Base-by-base conservation (phyloP, 1,284 basidiomycete species). In the Acaromyces ingoldii region DNA sequence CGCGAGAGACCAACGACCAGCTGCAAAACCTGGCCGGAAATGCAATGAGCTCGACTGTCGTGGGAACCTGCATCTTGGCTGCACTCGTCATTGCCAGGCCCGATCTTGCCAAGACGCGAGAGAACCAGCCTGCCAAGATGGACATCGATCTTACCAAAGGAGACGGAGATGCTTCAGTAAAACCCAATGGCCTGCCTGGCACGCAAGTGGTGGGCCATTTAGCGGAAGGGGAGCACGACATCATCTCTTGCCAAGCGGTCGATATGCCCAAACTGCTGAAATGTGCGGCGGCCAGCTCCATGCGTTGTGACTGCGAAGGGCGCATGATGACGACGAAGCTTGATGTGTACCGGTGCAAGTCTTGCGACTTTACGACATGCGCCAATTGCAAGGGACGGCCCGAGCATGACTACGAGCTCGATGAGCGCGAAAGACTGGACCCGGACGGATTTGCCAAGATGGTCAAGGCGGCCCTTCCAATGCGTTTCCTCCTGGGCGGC, bases 21-120 rank as follows among this genome's bases (percentile, higher is more conserved):
- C 81, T 96, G 2, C 89, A 91, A 11, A 91, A 96, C 76, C 81
- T 96, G 7, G 92, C 91, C 10, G 91, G 91, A 1, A 96, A 96
- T 67, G 92, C 91, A 47, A 96, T 96, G 91, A 65, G 59, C 88
- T 91, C 91, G 0, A 96, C 91, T 0, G 91, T 96, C 11, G 91
- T 96, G 19, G 91, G 92, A 1, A 83, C 89, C 1, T 87, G 89
- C 62, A 89, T 96, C 64, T 78, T 95, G 34, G 84, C 88, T 9
- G 89, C 91, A 0, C 79, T 96, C 38, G 81, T 67, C 4, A 60
- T 66, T n/a, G 63, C 58, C 22, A 55, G 58, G 45, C 43, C 55
- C 9, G 65, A 67, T 39, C 55, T 67, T 10, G 41, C 46, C 57
- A 34, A 21, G 26, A 19, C 77, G 13, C 64, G 74, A 1, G 79